Conservation (phyloP, 1,139 yeast species). For the Taphrina confusa region DNA sequence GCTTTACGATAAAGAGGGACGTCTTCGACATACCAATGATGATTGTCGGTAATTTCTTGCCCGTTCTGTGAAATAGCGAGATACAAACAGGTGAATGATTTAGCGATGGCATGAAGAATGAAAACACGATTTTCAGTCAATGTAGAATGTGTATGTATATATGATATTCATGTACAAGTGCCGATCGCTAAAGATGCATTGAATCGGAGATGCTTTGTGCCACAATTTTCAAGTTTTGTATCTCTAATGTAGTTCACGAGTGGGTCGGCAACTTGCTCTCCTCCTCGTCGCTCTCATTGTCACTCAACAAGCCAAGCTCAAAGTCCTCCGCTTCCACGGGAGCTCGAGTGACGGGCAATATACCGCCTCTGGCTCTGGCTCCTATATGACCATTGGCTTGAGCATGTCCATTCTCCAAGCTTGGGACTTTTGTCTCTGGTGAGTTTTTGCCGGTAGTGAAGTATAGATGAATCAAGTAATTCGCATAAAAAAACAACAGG, state of each 20-base stretch:
- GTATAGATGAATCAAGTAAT: slow-evolving; percentile 22
- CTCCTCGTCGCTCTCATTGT: slow-evolving; percentile 15
- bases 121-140: too few relatives aligned
- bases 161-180: too few relatives aligned
- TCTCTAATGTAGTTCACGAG: too few relatives aligned
- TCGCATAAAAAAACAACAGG: slow-evolving; percentile 54
- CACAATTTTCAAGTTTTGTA: too few relatives aligned
- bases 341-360: slow-evolving; percentile 2
- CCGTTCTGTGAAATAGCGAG: slow-evolving; percentile 32
- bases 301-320: slow-evolving; percentile 19
- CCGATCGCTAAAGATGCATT: too few relatives aligned
- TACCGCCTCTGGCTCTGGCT: neutral
- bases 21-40: slow-evolving; percentile 93
- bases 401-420: neutral
- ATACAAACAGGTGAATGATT: too few relatives aligned
- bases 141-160: too few relatives aligned
- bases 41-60: slow-evolving; percentile 70
- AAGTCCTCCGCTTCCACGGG: slow-evolving; percentile 14
- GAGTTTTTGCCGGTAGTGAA: slow-evolving; percentile 18
- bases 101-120: too few relatives aligned
- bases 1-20: slow-evolving; percentile 89
- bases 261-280: neutral
- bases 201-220: too few relatives aligned
- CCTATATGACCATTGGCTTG: neutral
- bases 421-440: neutral